Base-by-base conservation (phyloP, 2,329 filamentous ascomycete species). In the Aspergillus hiratsukae region DNA sequence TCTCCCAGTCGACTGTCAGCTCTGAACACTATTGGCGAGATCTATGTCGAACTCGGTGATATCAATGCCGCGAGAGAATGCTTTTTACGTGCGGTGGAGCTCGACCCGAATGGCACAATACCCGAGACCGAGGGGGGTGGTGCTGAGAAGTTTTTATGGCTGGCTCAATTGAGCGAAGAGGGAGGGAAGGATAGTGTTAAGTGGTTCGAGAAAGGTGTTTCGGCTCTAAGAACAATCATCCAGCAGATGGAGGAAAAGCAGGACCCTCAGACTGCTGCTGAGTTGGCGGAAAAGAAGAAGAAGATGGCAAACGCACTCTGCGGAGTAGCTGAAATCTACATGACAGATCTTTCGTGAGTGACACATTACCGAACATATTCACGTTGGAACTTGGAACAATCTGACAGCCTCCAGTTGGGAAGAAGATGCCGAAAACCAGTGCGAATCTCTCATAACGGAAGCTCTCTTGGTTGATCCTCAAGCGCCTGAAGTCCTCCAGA, bases 251-350 rank as follows among this genome's bases (percentile, higher is more conserved):
- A 86, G 61, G 81, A 79, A 56, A 77, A 75, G 31, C 61, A 73
- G 58, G 67, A 72, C 61, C 55, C 73, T 17, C 59, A 75, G 61
- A 65, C 75, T 41, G 62, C 69, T 25, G 59, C 77, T 25, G 66
- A 78, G 37, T 52, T 86, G 43, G 82, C 87, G 28, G 89, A 91
- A 73, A 90, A 90, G 79, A 88, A 88, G 72, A 80, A 81, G 62
- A 94, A 94, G 75, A 81, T 97, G 37, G 90, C 91, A 2, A 91
- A 91, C 65, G 90, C 92, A n/a, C 82, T 99, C 37, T 99, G 95
- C 75, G 91, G 90, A 28, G 90, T 97, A 58, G 87, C 90, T 6
- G 94, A 99, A 77, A 91, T 99, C 51, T 99, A 97, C 80, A 99
- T 99, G 94, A 99, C 94, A 10, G 94, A 99, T 77, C 78, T 97